Base-by-base conservation (phyloP, 1,284 basidiomycete genomes). In the Dichomitus squalens region DNA sequence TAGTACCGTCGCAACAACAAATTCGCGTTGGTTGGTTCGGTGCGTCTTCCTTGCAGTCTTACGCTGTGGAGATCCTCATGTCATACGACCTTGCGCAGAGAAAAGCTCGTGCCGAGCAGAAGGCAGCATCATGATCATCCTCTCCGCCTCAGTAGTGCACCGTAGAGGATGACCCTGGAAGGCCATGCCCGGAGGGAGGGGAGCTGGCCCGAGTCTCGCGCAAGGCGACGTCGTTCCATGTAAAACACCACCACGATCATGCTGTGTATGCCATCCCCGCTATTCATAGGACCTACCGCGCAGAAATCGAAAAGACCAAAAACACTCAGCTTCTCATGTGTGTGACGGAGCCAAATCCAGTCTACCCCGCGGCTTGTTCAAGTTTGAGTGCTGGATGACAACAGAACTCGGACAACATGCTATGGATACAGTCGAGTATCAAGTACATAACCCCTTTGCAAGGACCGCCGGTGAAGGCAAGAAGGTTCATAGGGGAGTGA, bases 1-100 rank as follows among this genome's bases (percentile, higher is more conserved):
- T 43, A 92, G 92, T 95, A 94, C 85, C 88, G 92, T 73, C 88
- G 91, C 72, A 95, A 95, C 76, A 83, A 90, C 63, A 83, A 85
- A 64, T 85, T 84, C 76, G 91, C 93, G 60, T 83, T 89, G 58
- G 75, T 78, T 67, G 93, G 93, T 68, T 91, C 92, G 55, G 92
- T 93, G 73, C 72, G 88, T 81, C 54, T 63, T 36, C 18, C 33
- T 12, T n/a, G 23, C 9, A 21, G 11, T 36, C 16, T 11, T 23
- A 11, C 16, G 3, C 33, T 29, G 20, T 20, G 33, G 33, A 25
- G 53, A 43, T 52, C n/a, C 40, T 61, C 36, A 39, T 61, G 12
- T 33, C 23, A 16, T 18, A 49, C 43, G 48, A 33, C 25, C 33
- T 7, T 8, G 31, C 52, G 31, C 63, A 92, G 88, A 79, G 83